Evolutionary conservation across 2,329 filamentous ascomycete species (phyloP), one percentile per base, ranked within the genome.

Genomic region (Talaromyces sp.): DNA sequence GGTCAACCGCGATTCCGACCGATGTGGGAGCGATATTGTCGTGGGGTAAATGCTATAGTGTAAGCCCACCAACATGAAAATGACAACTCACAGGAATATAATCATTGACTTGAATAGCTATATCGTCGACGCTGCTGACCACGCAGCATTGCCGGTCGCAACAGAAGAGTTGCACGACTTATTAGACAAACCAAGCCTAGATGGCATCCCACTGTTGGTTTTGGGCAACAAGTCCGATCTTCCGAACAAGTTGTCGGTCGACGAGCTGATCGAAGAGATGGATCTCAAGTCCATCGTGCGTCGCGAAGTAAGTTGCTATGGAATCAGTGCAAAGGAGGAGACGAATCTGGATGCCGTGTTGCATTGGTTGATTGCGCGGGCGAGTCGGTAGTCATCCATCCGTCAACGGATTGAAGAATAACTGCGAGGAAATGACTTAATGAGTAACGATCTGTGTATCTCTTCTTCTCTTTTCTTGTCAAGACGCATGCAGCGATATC

Each of bases 11-110:
- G 94, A 70, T 99, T 98, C 82, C 91, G 95, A 74, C 91, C 92
- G 71, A 99, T 99, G 95, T 99, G 95, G 95, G 95, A 99, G 83
- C 86, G 95, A 75, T 99, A 99, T 79, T 98, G 95, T 81, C 92
- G 93, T 69, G 95, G 93, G 61, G 95, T 98, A 71, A 97, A 96
- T 81, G 94, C 94, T 71, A 97, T 99, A 72, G 91, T 99, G 86
- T 89, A 84, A 78, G 84, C 68, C 56, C 24, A n/a, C 33, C 31
- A 19, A n/a, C 52, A 43, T 31, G 27, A 31, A 31, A 8, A 31
- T 31, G 27, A 6, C 27, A 31, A 31, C 27, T 7, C 27, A 31
- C 27, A 31, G 7, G 27, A 31, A 7, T 31, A 31, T 1, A 6
- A 31, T 31, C 5, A 35, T 16, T 47, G 41, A 48, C 19, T 48